Percentiles rank a stretch among this genome's conserved stretches.
phyloP scores from a whole-genome alignment of 2,329 filamentous ascomycete genomes.

The Xylariaceae sp. region DNA sequence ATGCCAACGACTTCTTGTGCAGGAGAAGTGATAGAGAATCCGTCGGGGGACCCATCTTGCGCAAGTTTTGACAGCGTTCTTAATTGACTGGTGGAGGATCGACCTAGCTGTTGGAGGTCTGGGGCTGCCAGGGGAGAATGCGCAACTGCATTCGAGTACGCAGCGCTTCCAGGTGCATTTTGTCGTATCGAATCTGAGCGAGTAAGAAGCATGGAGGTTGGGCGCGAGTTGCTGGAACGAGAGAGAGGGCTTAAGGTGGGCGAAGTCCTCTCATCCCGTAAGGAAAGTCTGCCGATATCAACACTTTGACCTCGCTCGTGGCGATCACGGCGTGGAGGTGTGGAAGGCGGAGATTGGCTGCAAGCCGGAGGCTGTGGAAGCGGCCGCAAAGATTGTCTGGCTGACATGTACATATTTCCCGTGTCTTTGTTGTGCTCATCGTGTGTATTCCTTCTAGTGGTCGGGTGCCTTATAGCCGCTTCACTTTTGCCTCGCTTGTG shows the following conservation, averaged over 20 bases:
- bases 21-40: slow-evolving; percentile 73
- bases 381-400: slow-evolving; percentile 73
- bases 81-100: slow-evolving; percentile 85
- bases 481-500: slow-evolving; percentile 78
- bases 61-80: slow-evolving; percentile 82
- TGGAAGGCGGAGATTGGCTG: slow-evolving; percentile 31
- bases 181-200: slow-evolving; percentile 49
- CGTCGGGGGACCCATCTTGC: slow-evolving; percentile 68
- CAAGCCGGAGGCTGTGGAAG: slow-evolving; percentile 61
- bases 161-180: slow-evolving; percentile 27
- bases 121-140: slow-evolving; percentile 55
- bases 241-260: slow-evolving; percentile 29
- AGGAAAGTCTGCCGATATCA: slow-evolving; percentile 53
- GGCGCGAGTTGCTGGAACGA: slow-evolving; percentile 34
- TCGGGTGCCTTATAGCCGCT: slow-evolving; percentile 49
- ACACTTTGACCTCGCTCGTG: slow-evolving; percentile 61
- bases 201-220: slow-evolving; percentile 59
- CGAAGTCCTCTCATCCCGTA: slow-evolving; percentile 38
- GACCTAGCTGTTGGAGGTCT: slow-evolving; percentile 77
- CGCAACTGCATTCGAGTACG: slow-evolving; percentile 29
- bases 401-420: slow-evolving; percentile 65
- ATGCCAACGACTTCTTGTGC: slow-evolving; percentile 85
- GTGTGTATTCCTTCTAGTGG: slow-evolving; percentile 42
- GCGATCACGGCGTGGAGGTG: slow-evolving; percentile 36
- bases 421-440: slow-evolving; percentile 41